Conservation (phyloP, 2,329 filamentous ascomycete genomes). For the Colletotrichum sp. region DNA sequence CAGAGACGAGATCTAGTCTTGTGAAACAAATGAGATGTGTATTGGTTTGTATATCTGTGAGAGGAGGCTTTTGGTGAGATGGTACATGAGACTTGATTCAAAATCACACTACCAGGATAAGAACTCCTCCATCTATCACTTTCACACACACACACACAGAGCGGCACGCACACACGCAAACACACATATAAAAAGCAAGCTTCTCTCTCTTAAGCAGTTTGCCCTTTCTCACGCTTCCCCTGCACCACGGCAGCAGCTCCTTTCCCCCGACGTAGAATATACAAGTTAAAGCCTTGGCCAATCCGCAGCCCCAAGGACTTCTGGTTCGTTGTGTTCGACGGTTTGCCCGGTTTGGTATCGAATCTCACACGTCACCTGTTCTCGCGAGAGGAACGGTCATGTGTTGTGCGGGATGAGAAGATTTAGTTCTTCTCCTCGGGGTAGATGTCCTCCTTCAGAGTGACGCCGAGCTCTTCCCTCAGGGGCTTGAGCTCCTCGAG, state of each 20-base stretch:
- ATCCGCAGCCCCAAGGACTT: slow-evolving; percentile 4
- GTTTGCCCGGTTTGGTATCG: not conserved
- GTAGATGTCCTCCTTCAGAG: slow-evolving; percentile 92
- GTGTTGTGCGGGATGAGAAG: not conserved
- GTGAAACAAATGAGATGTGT: not conserved
- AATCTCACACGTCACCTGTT: not conserved
- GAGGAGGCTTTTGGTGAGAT: not conserved
- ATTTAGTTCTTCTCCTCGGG: slow-evolving; percentile 62
- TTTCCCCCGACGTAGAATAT: slow-evolving; percentile 37
- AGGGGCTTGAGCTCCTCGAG: slow-evolving; percentile 91
- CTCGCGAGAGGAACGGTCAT: not conserved
- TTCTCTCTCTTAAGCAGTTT: slow-evolving; percentile 3
- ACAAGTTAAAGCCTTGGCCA: slow-evolving; percentile 29
- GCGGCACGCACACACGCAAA: not conserved
- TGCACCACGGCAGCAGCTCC: slow-evolving; percentile 3
- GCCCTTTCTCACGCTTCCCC: not conserved
- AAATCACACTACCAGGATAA: slow-evolving; percentile 16
- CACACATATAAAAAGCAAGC: slow-evolving; percentile 1
- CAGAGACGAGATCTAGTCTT: not conserved
- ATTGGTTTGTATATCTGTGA: not conserved
- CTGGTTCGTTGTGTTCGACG: not conserved
- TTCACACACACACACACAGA: not conserved
- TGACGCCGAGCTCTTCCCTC: slow-evolving; percentile 90
- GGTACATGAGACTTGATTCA: slow-evolving; percentile 21
- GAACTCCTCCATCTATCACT: slow-evolving; percentile 19